phyloP scores from a whole-genome alignment of 306 rosid species.

The Myrica gale region DNA sequence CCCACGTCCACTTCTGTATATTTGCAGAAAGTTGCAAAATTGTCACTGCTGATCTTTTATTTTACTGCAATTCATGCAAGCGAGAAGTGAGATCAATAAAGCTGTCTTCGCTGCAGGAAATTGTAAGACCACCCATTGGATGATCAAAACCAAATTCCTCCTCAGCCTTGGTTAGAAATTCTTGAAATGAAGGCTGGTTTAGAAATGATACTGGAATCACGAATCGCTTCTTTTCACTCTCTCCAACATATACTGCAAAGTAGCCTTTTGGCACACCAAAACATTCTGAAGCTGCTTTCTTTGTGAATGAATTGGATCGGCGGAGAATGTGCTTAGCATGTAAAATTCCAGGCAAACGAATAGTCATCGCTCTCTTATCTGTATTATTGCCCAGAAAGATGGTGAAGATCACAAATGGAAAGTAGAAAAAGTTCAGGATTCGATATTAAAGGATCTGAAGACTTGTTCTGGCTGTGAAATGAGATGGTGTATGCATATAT shows the following conservation, averaged over 20 bases:
- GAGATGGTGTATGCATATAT: neutral
- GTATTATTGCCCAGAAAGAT: neutral
- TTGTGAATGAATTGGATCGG: slow-evolving; percentile 26
- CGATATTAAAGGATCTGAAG: neutral
- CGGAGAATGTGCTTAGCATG: slow-evolving; percentile 41
- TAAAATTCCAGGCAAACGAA: slow-evolving; percentile 31
- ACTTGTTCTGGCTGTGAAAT: slow-evolving; percentile 2
- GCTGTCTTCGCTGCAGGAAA: slow-evolving; percentile 46
- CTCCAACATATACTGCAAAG: slow-evolving; percentile 59
- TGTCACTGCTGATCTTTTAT: neutral
- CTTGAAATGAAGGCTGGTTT: slow-evolving; percentile 41
- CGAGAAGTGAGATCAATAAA: slow-evolving; percentile 37
- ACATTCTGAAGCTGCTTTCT: slow-evolving; percentile 16
- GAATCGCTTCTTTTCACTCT: slow-evolving; percentile 38
- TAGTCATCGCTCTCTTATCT: slow-evolving; percentile 15
- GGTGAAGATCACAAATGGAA: slow-evolving; percentile 1
- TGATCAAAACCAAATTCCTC: slow-evolving; percentile 49
- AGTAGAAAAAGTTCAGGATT: slow-evolving; percentile 6
- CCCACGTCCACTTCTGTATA: too few relatives aligned
- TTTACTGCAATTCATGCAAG: slow-evolving; percentile 4
- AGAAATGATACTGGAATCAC: slow-evolving; percentile 47
- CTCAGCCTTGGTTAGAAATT: slow-evolving; percentile 33
- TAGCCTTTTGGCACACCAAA: slow-evolving; percentile 45
- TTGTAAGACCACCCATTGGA: slow-evolving; percentile 49
- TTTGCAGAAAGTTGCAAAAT: neutral